Percentiles rank a stretch among this genome's conserved stretches.
These are phyloP conservation scores for Auricularia sp. DNA, from an alignment of 768 basidiomycete genomes.

Conservation along the genomic window DNA sequence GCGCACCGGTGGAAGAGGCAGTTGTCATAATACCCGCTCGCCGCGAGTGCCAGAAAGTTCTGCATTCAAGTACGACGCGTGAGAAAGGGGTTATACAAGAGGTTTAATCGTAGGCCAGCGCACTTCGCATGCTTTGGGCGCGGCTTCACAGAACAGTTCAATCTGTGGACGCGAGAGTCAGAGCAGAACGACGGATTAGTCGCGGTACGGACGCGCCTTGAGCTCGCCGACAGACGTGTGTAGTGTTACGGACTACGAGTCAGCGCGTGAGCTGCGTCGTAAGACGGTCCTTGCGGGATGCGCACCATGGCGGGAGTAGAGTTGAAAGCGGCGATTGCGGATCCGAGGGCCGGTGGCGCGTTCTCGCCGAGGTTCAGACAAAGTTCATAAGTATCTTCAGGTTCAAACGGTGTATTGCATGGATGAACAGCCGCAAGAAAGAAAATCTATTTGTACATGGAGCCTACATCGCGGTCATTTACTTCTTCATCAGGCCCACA, in stretches of 20 bases:
- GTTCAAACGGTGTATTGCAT: no score
- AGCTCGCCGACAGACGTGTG: slow-evolving; percentile 92
- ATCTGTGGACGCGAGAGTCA: slow-evolving; percentile 40
- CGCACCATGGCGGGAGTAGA: not conserved
- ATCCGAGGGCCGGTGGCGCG: not conserved
- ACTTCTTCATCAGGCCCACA: slow-evolving; percentile 64
- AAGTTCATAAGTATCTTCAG: no score
- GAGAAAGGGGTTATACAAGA: not conserved
- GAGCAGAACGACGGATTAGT: not conserved
- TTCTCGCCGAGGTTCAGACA: no score
- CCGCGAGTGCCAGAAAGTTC: slow-evolving; percentile 95
- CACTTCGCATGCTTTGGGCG: slow-evolving; percentile 92
- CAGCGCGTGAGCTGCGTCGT: not conserved
- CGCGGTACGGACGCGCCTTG: slow-evolving; percentile 47
- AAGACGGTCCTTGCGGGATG: not conserved
- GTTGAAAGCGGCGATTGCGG: not conserved
- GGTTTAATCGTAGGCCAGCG: slow-evolving; percentile 3
- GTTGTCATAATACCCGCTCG: slow-evolving; percentile 75
- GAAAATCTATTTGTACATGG: not conserved
- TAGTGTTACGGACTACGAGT: slow-evolving; percentile 75
- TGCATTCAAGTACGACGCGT: slow-evolving; percentile 21
- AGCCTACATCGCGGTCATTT: not conserved
- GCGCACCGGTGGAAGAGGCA: slow-evolving; percentile 66
- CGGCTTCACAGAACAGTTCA: slow-evolving; percentile 94
- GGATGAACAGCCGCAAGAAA: not conserved